Base-by-base conservation (phyloP, 306 rosid genomes). In the Quercus mongolica region DNA sequence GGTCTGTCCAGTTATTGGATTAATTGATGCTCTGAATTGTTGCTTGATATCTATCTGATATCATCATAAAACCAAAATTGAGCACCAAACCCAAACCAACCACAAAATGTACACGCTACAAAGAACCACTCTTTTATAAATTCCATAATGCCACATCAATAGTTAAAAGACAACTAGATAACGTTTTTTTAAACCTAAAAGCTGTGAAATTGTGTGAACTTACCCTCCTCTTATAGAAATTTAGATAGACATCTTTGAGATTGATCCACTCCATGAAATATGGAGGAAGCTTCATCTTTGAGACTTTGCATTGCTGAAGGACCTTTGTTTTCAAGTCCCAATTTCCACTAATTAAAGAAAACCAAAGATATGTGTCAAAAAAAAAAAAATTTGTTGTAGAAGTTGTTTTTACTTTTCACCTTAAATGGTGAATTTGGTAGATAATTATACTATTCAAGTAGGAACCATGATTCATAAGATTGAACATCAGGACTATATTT, bases 301-400 rank as follows among this genome's bases (percentile, higher is more conserved):
- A 90, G 74, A 92, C 97, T 74, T 86, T 89, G 87, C 99, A 94
- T 80, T 94, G 99, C 86, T 88, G 91, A 82, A 94, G 97, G 79
- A 92, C 87, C 90, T 94, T 93, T 76, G 97, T 94, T 85, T 94
- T 92, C 85, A 94, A 78, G 89, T 94, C 99, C 99, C 97, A 94
- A 86, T 94, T 94, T 87, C 99, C 99, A 84, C 97, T 92, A 74
- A 76, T 81, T 74, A 74, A 77, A 81, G 64, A 13, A 41, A 25
- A 67, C 78, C 67, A 78, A 61, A 54, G 63, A 41, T 18, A 57
- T 11, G 49, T 75, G 63, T 79, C 76, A 74, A 63, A 67, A 51
- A 75, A 77, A 75, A 77, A 76, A 10, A 49, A 12, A 0, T 0
- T 8, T 11, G 54, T 56, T 70, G 69, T 19, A 31, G 31, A 31